Base-by-base conservation (phyloP, 1,284 basidiomycete species). In the Trichosporon coremiiforme region DNA sequence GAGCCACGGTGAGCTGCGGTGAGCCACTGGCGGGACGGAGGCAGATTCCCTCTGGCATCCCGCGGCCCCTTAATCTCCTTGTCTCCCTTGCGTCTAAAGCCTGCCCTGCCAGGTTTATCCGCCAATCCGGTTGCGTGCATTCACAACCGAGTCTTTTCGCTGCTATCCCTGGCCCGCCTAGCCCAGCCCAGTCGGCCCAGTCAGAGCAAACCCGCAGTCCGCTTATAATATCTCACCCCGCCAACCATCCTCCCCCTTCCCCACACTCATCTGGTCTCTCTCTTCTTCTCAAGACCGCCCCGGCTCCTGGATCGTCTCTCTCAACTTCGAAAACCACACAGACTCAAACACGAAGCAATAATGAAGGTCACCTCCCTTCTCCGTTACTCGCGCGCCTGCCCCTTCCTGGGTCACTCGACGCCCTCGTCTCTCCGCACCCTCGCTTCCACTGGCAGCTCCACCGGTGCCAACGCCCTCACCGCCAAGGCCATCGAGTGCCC, bases 401-500 rank as follows among this genome's bases (percentile, higher is more conserved):
- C 95, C 45, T 97, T 92, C 88, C 86, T 98, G 74, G 90, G 91
- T 74, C 88, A 88, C 81, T 93, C 92, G 22, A 90, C 92, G 80
- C 86, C 89, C 7, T 86, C 89, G 50, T 91, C 93, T 65, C 88
- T 97, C 69, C 90, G 94, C 77, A 87, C 88, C 38, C 87, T 97
- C 74, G 93, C 90, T 76, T 90, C 90, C 73, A 90, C 90, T 72
- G 75, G 79, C 74, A 80, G 82, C 77, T 77, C 77, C 85, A 90
- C 92, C 47, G 88, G 90, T 67, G 87, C 93, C 78, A 91, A 91
- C 53, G 87, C 87, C 70, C 89, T 96, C 78, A 93, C 93, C 5
- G 90, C 92, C 81, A 89, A 90, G 74, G 93, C 94, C 0, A 90
- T 91, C 64, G 87, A 89, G 82, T 95, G 94, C 85, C 93, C 94